Evolutionary conservation across 1,284 basidiomycete genomes (phyloP).

Genomic region (Inonotus hispidus): DNA sequence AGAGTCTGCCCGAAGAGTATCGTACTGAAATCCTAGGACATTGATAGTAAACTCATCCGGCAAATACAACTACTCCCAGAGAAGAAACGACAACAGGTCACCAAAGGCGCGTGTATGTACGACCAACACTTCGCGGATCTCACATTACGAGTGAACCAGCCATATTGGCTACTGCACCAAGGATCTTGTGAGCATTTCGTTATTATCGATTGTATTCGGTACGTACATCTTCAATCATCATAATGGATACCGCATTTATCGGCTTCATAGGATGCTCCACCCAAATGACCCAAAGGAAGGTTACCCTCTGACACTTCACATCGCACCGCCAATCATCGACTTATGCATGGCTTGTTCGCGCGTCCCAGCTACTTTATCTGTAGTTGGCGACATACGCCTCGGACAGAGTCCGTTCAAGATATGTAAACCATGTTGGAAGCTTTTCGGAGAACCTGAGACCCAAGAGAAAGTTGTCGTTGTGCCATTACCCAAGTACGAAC

Average conservation of each 20-base stretch:
- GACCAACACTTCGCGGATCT: conserved; percentile 49
- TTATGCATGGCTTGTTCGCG: conserved; percentile 63
- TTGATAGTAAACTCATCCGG: conserved; percentile 46
- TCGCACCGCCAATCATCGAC: conserved; percentile 54
- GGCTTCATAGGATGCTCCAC: conserved; percentile 46
- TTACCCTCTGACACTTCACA: conserved; percentile 62
- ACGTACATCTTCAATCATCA: conserved; percentile 19
- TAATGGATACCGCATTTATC: conserved; percentile 1
- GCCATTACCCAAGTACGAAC: conserved; percentile 43
- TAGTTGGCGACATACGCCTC: conserved; percentile 64
- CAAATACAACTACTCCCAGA: conserved; percentile 36
- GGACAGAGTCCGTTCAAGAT: conserved; percentile 72
- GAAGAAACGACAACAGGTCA: conserved; percentile 25
- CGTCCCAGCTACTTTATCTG: conserved; percentile 59
- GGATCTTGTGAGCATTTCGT: conserved; percentile 79
- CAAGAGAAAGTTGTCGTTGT: conserved; percentile 40
- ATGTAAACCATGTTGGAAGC: conserved; percentile 66
- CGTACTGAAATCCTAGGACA: conserved; percentile 2
- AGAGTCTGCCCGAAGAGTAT: not conserved
- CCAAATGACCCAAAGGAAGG: conserved; percentile 46
- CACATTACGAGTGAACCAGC: conserved; percentile 56
- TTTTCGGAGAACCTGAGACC: conserved; percentile 47
- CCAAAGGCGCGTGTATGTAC: conserved; percentile 41
- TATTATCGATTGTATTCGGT: conserved; percentile 70
- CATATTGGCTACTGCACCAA: conserved; percentile 76